Conservation (phyloP, 805 yeast species). For the Saccharomyces jurei region DNA sequence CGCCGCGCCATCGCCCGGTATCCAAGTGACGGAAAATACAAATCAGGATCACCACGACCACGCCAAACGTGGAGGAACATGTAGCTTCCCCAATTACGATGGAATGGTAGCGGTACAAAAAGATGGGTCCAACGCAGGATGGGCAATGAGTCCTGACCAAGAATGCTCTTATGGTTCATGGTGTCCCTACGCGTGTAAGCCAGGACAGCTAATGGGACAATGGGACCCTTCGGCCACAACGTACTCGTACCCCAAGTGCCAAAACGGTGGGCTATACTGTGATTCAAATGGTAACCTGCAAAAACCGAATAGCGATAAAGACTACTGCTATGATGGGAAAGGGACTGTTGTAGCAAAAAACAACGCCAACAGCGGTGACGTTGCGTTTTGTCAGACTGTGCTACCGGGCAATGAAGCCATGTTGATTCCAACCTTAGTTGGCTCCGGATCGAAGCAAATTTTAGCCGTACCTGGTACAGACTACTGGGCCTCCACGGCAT, state of each 20-base stretch:
- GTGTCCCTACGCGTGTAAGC: slow-evolving; percentile 89
- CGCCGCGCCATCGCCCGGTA: neutral
- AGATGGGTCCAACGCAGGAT: slow-evolving; percentile 57
- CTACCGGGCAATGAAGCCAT: slow-evolving; percentile 91
- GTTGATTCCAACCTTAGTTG: slow-evolving; percentile 76
- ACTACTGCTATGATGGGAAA: slow-evolving; percentile 68
- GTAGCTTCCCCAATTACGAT: slow-evolving; percentile 58
- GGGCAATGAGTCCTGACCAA: slow-evolving; percentile 79
- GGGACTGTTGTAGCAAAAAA: slow-evolving; percentile 63
- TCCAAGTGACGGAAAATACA: neutral
- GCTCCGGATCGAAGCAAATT: slow-evolving; percentile 38
- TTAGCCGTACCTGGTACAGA: slow-evolving; percentile 81
- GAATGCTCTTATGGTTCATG: slow-evolving; percentile 65
- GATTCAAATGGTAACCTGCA: slow-evolving; percentile 58
- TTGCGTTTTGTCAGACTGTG: slow-evolving; percentile 88
- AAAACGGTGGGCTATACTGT: slow-evolving; percentile 78
- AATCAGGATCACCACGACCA: neutral
- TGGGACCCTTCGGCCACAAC: slow-evolving; percentile 76
- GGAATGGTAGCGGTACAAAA: slow-evolving; percentile 67
- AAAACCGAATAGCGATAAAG: slow-evolving; percentile 48
- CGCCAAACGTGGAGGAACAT: slow-evolving; percentile 34
- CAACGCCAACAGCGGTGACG: slow-evolving; percentile 45
- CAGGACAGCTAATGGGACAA: slow-evolving; percentile 81
- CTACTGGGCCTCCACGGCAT: slow-evolving; percentile 80
- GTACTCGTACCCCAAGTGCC: slow-evolving; percentile 69